A percentile compares a stretch with the other conserved stretches of the same genome.
These are phyloP conservation scores for Lophiotrema nucula DNA, from an alignment of 495 filamentous ascomycete genomes.

Conservation along the genomic window DNA sequence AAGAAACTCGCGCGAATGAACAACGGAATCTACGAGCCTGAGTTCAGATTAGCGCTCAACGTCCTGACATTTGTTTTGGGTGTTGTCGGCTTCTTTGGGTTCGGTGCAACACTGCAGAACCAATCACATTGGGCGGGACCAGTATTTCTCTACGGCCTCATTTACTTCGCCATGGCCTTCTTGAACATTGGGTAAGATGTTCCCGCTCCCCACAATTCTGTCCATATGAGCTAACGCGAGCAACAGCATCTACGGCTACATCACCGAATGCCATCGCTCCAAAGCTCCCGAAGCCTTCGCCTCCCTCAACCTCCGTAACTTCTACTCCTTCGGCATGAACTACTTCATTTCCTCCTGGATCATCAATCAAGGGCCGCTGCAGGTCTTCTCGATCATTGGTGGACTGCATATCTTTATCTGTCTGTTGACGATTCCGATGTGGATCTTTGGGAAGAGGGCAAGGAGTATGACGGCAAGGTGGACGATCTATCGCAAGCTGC, in stretches of 20 bases:
- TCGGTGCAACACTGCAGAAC: conserved; percentile 41
- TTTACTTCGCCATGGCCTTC: conserved; percentile 45
- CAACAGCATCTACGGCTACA: conserved; percentile 23
- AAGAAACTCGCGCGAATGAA: conserved; percentile 32
- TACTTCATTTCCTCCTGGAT: conserved; percentile 29
- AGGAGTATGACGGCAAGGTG: conserved; percentile 14
- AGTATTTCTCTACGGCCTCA: conserved; percentile 47
- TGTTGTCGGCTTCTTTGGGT: conserved; percentile 49
- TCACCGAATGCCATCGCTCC: conserved; percentile 27
- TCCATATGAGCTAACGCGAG: too few relatives aligned
- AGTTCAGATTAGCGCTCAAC: conserved; percentile 48
- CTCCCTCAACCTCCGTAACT: conserved; percentile 24
- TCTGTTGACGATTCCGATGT: conserved; percentile 30
- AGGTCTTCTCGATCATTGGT: conserved; percentile 27
- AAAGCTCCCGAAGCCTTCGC: conserved; percentile 29
- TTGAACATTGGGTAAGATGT: conserved; percentile 27
- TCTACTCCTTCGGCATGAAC: conserved; percentile 32
- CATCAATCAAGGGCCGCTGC: conserved; percentile 17
- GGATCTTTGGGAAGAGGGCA: conserved; percentile 28
- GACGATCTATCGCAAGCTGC: conserved; percentile 20
- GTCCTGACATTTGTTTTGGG: conserved; percentile 47
- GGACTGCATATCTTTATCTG: conserved; percentile 26
- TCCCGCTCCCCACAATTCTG: too few relatives aligned
- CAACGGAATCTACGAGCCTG: conserved; percentile 43
- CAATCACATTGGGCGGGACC: conserved; percentile 38